Percentiles rank a stretch among this genome's conserved stretches.
phyloP scores from a whole-genome alignment of 805 yeast species.

The Scheffersomyces coipomensis region DNA sequence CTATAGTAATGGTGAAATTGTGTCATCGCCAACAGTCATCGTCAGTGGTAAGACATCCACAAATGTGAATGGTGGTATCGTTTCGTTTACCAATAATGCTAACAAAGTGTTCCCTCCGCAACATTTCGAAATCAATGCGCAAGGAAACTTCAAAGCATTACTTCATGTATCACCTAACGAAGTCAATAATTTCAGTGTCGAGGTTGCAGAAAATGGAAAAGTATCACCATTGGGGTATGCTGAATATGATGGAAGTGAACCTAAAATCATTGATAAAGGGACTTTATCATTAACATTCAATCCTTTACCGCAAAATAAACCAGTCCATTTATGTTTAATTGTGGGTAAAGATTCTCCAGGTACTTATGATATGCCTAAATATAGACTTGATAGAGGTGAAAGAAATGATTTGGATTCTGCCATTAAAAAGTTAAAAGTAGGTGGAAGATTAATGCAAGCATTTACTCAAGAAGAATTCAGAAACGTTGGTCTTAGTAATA shows the following conservation, averaged over 20 bases:
- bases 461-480: conserved; percentile 89
- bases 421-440: conserved; percentile 69
- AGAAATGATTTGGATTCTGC: conserved; percentile 72
- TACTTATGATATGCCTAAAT: conserved; percentile 65
- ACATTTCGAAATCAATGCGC: conserved; percentile 59
- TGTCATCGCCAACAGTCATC: conserved; percentile 38
- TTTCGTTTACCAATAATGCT: conserved; percentile 31
- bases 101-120: conserved; percentile 61
- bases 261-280: conserved; percentile 21
- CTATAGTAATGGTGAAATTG: conserved; percentile 33
- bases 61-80: conserved; percentile 18
- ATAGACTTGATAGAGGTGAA: conserved; percentile 47
- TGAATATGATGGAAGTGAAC: conserved; percentile 11
- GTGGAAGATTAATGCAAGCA: conserved; percentile 87
- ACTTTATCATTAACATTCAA: conserved; percentile 23
- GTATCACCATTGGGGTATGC: conserved; percentile 27
- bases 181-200: conserved; percentile 52
- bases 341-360: conserved; percentile 75
- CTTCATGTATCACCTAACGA: conserved; percentile 69
- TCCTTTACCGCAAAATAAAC: conserved; percentile 64
- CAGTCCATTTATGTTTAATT: conserved; percentile 76
- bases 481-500: conserved; percentile 70
- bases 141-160: conserved; percentile 72
- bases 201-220: conserved; percentile 42
- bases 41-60: conserved; percentile 27